A percentile compares a stretch with the other conserved stretches of the same genome.
Conservation (phyloP, 345 rosid species). For the Eutrema yunnanense region DNA sequence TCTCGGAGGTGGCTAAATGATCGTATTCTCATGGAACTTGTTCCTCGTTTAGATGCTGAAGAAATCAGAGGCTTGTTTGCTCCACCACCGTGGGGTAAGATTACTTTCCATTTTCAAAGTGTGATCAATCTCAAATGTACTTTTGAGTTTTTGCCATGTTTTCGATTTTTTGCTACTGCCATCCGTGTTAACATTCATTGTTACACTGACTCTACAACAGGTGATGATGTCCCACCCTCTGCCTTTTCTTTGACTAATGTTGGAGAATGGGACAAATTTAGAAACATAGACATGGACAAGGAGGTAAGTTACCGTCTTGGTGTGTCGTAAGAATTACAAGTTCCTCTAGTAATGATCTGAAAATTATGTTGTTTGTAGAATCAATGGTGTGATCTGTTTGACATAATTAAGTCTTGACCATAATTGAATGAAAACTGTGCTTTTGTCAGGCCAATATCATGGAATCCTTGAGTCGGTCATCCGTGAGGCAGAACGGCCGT, state of each 20-base stretch:
- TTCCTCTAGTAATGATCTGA: background rate
- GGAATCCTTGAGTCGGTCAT: conserved; percentile 34
- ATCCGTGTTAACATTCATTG: background rate
- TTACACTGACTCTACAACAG: conserved; percentile 36
- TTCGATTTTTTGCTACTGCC: background rate
- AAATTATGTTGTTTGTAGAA: background rate
- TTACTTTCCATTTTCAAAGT: background rate
- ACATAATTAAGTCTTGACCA: background rate
- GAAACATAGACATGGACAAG: conserved; percentile 97
- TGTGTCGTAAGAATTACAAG: background rate
- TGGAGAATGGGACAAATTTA: conserved; percentile 86
- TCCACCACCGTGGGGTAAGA: conserved; percentile 96
- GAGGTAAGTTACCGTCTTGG: conserved; percentile 44
- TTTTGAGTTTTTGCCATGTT: background rate
- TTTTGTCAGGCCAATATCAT: conserved; percentile 61
- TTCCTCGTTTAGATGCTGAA: conserved; percentile 79
- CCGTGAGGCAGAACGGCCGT: conserved; percentile 46
- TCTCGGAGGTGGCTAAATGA: conserved; percentile 90
- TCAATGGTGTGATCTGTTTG: background rate
- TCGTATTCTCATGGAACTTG: conserved; percentile 92
- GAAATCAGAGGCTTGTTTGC: conserved; percentile 96
- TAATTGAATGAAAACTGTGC: background rate
- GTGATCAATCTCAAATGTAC: background rate
- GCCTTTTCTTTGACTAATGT: conserved; percentile 66
- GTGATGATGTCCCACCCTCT: conserved; percentile 79